phyloP scores from a whole-genome alignment of 164 flowering plant genomes.

The Nymphaea thermarum region DNA sequence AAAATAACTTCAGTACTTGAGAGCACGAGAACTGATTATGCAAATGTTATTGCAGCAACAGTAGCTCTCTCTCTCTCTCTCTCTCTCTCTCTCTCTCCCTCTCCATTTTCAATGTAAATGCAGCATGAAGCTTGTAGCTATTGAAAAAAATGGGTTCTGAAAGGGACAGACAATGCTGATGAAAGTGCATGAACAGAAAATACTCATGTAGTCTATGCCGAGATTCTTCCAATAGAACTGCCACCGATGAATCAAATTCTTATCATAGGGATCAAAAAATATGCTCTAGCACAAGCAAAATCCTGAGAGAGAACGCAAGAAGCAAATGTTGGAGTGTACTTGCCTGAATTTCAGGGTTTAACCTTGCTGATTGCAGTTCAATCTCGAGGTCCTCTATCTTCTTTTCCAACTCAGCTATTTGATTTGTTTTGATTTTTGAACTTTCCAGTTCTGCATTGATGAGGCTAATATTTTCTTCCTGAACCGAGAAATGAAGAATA shows the following conservation, averaged over 20 bases:
- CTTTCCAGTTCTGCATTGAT: slow-evolving; percentile 17
- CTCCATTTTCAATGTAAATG: neutral
- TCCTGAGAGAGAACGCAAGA: neutral
- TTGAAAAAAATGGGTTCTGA: too few species aligned
- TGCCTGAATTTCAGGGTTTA: slow-evolving; percentile 14
- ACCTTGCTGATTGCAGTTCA: slow-evolving; percentile 17
- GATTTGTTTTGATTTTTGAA: slow-evolving; percentile 14
- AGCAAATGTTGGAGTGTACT: neutral
- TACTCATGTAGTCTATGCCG: neutral
- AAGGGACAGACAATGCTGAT: neutral
- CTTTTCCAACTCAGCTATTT: slow-evolving; percentile 16
- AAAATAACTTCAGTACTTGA: too few species aligned
- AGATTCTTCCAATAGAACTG: neutral
- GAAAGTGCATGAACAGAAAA: neutral
- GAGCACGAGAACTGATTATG: neutral
- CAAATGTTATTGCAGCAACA: neutral
- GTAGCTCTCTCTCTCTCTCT: neutral
- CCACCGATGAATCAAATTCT: too few species aligned
- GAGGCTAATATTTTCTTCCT: slow-evolving; percentile 7
- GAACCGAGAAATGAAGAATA: too few species aligned
- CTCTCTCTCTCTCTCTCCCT: neutral
- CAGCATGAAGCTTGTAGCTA: too few species aligned
- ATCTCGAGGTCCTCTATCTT: slow-evolving; percentile 22
- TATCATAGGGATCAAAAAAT: neutral
- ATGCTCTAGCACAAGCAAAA: neutral